Conservation (phyloP, 306 rosid genomes). For the Castanea mollissima region DNA sequence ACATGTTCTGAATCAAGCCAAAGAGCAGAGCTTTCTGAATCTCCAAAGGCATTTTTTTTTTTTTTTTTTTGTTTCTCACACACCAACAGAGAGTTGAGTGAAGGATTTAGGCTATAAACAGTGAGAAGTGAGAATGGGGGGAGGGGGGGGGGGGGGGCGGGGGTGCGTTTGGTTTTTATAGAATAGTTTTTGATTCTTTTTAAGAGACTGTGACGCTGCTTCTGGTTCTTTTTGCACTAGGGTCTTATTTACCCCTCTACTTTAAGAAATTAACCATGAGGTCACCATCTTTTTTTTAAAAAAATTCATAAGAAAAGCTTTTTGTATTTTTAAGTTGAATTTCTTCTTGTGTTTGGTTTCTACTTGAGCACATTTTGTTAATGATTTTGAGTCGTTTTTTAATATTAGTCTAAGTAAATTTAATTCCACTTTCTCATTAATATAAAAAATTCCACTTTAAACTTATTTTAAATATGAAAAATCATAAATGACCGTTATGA, state of each 20-base stretch:
- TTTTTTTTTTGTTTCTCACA: neutral
- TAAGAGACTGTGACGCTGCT: neutral
- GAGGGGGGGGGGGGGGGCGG: neutral
- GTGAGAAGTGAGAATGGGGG: neutral
- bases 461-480: neutral
- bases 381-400: no score
- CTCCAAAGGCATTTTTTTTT: neutral
- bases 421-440: neutral
- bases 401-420: no score
- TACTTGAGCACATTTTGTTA: no score
- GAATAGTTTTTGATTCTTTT: neutral
- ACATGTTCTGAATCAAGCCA: conserved; percentile 17
- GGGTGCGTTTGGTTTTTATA: no score
- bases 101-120: neutral
- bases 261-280: neutral
- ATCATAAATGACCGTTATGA: neutral
- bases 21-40: conserved; percentile 4
- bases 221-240: neutral
- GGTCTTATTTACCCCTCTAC: neutral
- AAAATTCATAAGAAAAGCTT: neutral
- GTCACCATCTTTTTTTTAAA: no score
- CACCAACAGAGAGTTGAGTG: neutral
- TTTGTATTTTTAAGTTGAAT: neutral
- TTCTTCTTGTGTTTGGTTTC: no score
- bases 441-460: neutral